phyloP scores from a whole-genome alignment of 2,329 filamentous ascomycete species.

The Microcyclosporella mali region DNA sequence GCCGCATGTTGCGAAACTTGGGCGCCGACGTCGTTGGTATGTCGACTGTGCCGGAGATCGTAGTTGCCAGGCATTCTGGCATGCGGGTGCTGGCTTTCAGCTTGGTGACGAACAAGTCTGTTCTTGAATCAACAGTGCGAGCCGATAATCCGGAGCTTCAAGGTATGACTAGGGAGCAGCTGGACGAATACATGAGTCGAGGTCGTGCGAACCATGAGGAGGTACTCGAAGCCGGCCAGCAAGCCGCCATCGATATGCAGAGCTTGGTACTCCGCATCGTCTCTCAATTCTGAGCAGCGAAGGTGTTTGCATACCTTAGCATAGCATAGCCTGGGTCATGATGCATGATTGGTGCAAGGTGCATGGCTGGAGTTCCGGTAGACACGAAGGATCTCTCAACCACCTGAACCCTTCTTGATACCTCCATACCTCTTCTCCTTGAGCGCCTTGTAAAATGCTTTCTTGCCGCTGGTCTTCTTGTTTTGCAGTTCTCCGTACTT shows the following conservation, averaged over 20 bases:
- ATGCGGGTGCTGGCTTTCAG: slow-evolving; percentile 59
- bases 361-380: slow-evolving; percentile 1
- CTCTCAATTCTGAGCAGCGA: slow-evolving; percentile 31
- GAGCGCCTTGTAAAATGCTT: slow-evolving; percentile 77
- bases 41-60: slow-evolving; percentile 64
- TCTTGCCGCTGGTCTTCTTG: slow-evolving; percentile 80
- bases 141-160: slow-evolving; percentile 53
- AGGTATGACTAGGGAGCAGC: slow-evolving; percentile 43
- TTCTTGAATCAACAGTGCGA: slow-evolving; percentile 52
- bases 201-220: slow-evolving; percentile 61
- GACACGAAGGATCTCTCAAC: slow-evolving; percentile 15
- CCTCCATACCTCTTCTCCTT: slow-evolving; percentile 50
- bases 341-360: slow-evolving; percentile 1
- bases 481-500: slow-evolving; percentile 84
- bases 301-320: background rate
- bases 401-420: slow-evolving; percentile 29
- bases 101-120: slow-evolving; percentile 59
- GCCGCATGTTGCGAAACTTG: slow-evolving; percentile 53
- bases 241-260: slow-evolving; percentile 59
- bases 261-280: slow-evolving; percentile 43
- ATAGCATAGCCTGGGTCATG: too few species aligned
- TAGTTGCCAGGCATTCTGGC: slow-evolving; percentile 59
- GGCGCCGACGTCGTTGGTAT: slow-evolving; percentile 66
- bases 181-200: slow-evolving; percentile 50
- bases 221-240: slow-evolving; percentile 55